These are phyloP conservation scores for Mycena sp. DNA, from an alignment of 1,284 basidiomycete species.

Conservation along the genomic window DNA sequence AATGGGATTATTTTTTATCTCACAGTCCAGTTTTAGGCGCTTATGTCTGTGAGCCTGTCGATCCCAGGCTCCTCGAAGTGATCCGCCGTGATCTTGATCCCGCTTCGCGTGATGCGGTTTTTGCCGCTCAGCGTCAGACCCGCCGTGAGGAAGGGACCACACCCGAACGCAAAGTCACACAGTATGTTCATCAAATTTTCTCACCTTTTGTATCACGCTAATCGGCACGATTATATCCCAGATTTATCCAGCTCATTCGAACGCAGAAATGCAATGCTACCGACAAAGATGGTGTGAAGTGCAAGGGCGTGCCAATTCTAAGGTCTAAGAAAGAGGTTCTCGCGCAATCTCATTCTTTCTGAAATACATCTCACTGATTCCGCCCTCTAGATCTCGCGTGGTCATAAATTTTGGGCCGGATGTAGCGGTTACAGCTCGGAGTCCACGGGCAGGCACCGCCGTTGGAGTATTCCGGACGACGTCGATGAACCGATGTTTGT, in stretches of 20 bases:
- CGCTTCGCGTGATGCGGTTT: conserved; percentile 8
- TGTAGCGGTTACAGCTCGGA: not conserved
- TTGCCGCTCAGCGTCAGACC: conserved; percentile 14
- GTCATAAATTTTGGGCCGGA: not conserved
- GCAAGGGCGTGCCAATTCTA: not conserved
- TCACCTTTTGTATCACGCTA: not conserved
- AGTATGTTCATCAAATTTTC: not conserved
- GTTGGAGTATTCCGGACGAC: conserved; percentile 1
- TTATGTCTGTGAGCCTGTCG: not conserved
- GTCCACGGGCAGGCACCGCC: not conserved
- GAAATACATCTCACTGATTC: not conserved
- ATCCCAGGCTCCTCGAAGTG: not conserved
- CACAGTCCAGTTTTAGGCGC: not conserved
- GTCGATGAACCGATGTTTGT: not conserved
- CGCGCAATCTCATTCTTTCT: not conserved
- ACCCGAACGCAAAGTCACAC: not conserved
- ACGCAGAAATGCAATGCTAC: not conserved
- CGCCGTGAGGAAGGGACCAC: conserved; percentile 10
- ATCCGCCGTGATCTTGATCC: conserved; percentile 2
- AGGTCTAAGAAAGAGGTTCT: conserved; percentile 1
- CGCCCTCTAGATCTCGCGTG: not conserved
- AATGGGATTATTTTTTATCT: not conserved
- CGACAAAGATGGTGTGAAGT: not conserved
- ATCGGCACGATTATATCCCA: not conserved
- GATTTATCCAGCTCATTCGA: conserved; percentile 4